Evolutionary conservation across 2,329 filamentous ascomycete genomes (phyloP).

Genomic region (Fusarium brachygibbosum): DNA sequence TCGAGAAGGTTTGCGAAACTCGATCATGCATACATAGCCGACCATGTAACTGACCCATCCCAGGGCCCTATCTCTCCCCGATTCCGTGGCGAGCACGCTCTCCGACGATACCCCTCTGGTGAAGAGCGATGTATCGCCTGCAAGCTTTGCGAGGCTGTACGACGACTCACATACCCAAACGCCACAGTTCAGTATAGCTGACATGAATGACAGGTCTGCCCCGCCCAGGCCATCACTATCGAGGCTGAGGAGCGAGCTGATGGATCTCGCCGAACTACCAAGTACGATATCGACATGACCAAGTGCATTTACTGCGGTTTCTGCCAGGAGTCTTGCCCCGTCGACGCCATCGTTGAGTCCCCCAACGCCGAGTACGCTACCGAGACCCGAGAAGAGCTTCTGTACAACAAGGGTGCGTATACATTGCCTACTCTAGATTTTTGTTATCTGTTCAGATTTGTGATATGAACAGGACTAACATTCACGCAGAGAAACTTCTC

Average conservation of each 20-base stretch:
- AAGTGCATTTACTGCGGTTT: slow-evolving; percentile 99
- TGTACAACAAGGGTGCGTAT: slow-evolving; percentile 88
- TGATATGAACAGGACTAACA: no score
- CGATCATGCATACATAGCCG: slow-evolving; percentile 5
- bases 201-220: slow-evolving; percentile 76
- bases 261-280: slow-evolving; percentile 92
- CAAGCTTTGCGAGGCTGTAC: slow-evolving; percentile 95
- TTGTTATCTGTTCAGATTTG: no score
- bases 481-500: slow-evolving; percentile 78
- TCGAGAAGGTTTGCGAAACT: slow-evolving; percentile 80
- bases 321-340: slow-evolving; percentile 98
- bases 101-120: slow-evolving; percentile 94
- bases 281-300: slow-evolving; percentile 99
- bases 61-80: slow-evolving; percentile 94
- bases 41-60: slow-evolving; percentile 36
- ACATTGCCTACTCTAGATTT: no score
- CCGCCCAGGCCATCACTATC: slow-evolving; percentile 97
- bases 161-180: slow-evolving; percentile 25
- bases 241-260: slow-evolving; percentile 98
- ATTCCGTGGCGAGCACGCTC: slow-evolving; percentile 97
- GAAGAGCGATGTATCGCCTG: slow-evolving; percentile 99
- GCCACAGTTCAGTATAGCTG: slow-evolving; percentile 13
- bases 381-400: slow-evolving; percentile 85
- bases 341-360: slow-evolving; percentile 85
- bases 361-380: slow-evolving; percentile 74